A percentile compares a stretch with the other conserved stretches of the same genome.
phyloP scores from a whole-genome alignment of 2,329 filamentous ascomycete species.

The Aspergillus neotritici region DNA sequence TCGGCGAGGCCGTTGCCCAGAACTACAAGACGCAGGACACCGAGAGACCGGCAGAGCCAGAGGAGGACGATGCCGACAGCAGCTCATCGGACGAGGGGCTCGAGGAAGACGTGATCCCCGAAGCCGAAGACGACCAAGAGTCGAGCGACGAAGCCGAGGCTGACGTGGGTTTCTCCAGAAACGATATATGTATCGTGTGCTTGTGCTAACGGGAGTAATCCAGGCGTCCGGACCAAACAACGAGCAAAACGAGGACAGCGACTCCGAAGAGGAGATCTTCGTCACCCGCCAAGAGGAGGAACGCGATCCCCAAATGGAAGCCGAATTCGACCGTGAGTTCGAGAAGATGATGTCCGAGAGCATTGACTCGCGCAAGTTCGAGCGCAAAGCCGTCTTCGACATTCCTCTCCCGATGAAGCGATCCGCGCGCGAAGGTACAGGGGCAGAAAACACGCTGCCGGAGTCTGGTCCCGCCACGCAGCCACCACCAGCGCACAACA shows the following conservation, averaged over 20 bases:
- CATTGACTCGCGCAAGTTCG: slow-evolving; percentile 89
- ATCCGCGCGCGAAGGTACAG: slow-evolving; percentile 53
- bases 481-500: slow-evolving; percentile 29
- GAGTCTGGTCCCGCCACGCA: slow-evolving; percentile 20
- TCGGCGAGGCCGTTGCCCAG: slow-evolving; percentile 80
- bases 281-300: slow-evolving; percentile 88
- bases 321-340: slow-evolving; percentile 95
- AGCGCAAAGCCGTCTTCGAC: slow-evolving; percentile 90
- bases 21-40: slow-evolving; percentile 76
- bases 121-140: slow-evolving; percentile 52
- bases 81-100: slow-evolving; percentile 72
- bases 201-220: slow-evolving; percentile 3
- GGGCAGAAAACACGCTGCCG: slow-evolving; percentile 28
- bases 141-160: slow-evolving; percentile 48
- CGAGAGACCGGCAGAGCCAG: slow-evolving; percentile 63
- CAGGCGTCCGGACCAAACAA: slow-evolving; percentile 42
- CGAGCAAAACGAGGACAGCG: slow-evolving; percentile 43
- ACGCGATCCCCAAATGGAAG: slow-evolving; percentile 86
- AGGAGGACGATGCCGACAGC: slow-evolving; percentile 68
- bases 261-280: slow-evolving; percentile 80
- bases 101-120: slow-evolving; percentile 53
- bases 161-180: slow-evolving; percentile 27
- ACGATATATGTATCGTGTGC: background rate
- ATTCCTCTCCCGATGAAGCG: slow-evolving; percentile 90
- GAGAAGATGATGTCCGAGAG: slow-evolving; percentile 98